phyloP scores from a whole-genome alignment of 2,329 filamentous ascomycete genomes.

The Xylariaceae sp. region DNA sequence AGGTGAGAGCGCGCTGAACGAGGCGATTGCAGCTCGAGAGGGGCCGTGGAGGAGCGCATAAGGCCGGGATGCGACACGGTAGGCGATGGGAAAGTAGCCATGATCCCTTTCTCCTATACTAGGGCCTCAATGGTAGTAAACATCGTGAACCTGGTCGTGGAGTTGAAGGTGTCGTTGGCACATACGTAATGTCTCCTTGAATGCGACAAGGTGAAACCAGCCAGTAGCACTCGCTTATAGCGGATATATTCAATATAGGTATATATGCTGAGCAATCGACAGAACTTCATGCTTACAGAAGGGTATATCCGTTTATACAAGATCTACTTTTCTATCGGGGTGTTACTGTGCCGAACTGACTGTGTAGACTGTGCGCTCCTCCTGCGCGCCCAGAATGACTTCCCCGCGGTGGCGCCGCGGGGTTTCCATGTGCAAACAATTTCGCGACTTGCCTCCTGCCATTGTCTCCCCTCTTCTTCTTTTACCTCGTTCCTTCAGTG shows the following conservation, averaged over 20 bases:
- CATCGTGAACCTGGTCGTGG: background rate
- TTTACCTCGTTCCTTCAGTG: background rate
- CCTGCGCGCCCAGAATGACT: background rate
- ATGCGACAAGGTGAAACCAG: background rate
- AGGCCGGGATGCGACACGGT: constrained; percentile 23
- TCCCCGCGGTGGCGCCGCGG: background rate
- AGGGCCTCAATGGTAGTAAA: background rate
- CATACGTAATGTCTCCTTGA: background rate
- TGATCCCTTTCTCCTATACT: background rate
- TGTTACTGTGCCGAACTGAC: background rate
- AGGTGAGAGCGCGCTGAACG: constrained; percentile 62
- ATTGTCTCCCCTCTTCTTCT: background rate
- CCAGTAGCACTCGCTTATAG: background rate
- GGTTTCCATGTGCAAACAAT: background rate
- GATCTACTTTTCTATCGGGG: background rate
- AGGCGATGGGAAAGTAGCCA: constrained; percentile 6
- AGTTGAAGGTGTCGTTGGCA: background rate
- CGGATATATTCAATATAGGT: background rate
- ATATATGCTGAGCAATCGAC: background rate
- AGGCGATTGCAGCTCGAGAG: constrained; percentile 31
- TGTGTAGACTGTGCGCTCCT: background rate
- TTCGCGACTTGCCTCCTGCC: background rate
- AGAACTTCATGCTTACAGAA: background rate
- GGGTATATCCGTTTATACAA: background rate
- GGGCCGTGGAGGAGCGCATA: constrained; percentile 39